Base-by-base conservation (phyloP, 768 basidiomycete genomes). In the Hemileccinum rubropunctum region DNA sequence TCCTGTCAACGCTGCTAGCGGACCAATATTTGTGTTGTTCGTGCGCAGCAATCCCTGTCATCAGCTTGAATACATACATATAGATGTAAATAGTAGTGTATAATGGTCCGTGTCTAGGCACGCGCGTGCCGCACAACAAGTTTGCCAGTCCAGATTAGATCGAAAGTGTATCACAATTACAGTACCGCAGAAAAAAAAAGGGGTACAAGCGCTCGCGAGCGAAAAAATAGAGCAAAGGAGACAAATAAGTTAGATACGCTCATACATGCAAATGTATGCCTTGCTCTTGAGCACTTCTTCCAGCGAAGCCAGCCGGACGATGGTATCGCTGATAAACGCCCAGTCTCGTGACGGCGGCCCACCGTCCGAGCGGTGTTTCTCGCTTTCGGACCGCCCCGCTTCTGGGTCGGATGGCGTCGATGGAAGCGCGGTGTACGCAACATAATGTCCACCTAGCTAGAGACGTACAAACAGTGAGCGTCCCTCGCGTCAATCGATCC, bases 201-300 rank as follows among this genome's bases (percentile, higher is more conserved):
- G 23, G 23, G 23, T 3, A 23, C 23, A 23, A 23, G 23, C n/a
- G n/a, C n/a, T 23, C 23, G 23, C 23, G 23, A 23, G 23, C 23
- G 23, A 23, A 23, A 23, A 23, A 23, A 23, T 23, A 23, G 23
- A 23, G 23, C 23, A 9, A 30, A 9, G 28, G 28, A 47, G 17
- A 32, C 17, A 8, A 42, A 59, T 51, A 59, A 59, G 46, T 67
- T 53, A 84, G 60, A 86, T 73, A 47, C 86, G 78, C 72, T 92
- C 89, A 63, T 91, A 92, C 84, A 95, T 93, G 71, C 92, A 92
- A 43, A 97, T 79, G 67, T 97, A 98, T 32, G 94, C 93, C 66
- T 89, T 95, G 51, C 86, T 84, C 67, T 85, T 87, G 62, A 97
- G 73, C 3, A 97, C 95, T 64, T 97, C 95, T 38, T 94, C 91